These are phyloP conservation scores for Calonectria montana DNA, from an alignment of 2,329 filamentous ascomycete genomes.

Conservation along the genomic window DNA sequence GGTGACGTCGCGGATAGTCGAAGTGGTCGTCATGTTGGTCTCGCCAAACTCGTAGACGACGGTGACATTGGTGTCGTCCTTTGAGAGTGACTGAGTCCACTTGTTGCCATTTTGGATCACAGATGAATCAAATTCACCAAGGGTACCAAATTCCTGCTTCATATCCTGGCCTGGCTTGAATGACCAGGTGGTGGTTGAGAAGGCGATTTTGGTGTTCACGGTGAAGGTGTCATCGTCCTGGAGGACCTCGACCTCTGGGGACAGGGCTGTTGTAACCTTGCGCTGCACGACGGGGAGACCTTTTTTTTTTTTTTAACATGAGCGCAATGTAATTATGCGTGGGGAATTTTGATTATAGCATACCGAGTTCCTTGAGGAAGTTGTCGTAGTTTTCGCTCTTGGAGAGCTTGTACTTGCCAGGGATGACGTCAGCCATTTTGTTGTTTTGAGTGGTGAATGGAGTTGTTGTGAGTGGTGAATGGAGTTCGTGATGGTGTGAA, in stretches of 20 bases:
- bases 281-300: not conserved
- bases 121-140: not conserved
- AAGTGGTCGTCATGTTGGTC: not conserved
- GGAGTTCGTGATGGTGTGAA: not conserved
- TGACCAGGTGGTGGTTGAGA: not conserved
- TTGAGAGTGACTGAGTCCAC: not conserved
- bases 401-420: conserved; percentile 4
- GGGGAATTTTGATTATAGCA: not conserved
- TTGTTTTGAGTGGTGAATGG: not conserved
- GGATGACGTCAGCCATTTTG: not conserved
- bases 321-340: not conserved
- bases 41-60: conserved; percentile 7
- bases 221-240: not conserved
- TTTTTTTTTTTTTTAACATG: not conserved
- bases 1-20: not conserved
- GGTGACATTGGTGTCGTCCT: not conserved
- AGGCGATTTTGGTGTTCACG: not conserved
- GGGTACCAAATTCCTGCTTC: not conserved
- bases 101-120: not conserved
- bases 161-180: not conserved
- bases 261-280: not conserved
- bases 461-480: too few relatives aligned
- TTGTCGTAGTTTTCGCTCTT: conserved; percentile 5
- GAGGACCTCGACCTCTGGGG: not conserved
- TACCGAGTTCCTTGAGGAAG: conserved; percentile 1